Percentiles rank a stretch among this genome's conserved stretches.
Evolutionary conservation across 2,329 filamentous ascomycete genomes (phyloP).

Genomic region (Phaeosphaeriaceae sp.): DNA sequence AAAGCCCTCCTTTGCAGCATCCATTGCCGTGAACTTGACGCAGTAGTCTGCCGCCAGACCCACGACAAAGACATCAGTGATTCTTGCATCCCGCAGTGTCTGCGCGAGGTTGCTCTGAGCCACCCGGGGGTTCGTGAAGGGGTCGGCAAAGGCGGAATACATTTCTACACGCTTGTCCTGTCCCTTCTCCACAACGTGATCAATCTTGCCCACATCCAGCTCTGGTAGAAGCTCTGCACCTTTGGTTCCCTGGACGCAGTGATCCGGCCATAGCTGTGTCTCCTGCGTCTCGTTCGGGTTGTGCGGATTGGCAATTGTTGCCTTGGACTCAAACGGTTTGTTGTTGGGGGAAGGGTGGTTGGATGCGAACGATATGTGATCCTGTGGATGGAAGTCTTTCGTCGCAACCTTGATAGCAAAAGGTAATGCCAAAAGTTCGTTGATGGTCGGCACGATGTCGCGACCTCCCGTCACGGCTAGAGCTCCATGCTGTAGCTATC

Average conservation of each 20-base stretch:
- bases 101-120: slow-evolving; percentile 67
- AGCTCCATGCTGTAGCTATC: slow-evolving; percentile 70
- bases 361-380: slow-evolving; percentile 87
- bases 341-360: slow-evolving; percentile 73
- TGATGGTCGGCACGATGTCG: slow-evolving; percentile 73
- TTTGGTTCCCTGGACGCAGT: slow-evolving; percentile 79
- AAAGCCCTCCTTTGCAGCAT: slow-evolving; percentile 79
- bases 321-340: slow-evolving; percentile 69
- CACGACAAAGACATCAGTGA: slow-evolving; percentile 85
- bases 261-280: slow-evolving; percentile 83
- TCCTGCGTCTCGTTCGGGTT: slow-evolving; percentile 69
- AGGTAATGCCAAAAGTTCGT: slow-evolving; percentile 73
- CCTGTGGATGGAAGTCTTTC: slow-evolving; percentile 85
- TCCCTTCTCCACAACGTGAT: slow-evolving; percentile 79
- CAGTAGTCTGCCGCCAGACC: slow-evolving; percentile 91
- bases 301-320: slow-evolving; percentile 71
- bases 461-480: slow-evolving; percentile 81
- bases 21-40: slow-evolving; percentile 80
- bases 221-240: slow-evolving; percentile 79
- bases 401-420: slow-evolving; percentile 82
- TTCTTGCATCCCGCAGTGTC: slow-evolving; percentile 61
- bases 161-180: slow-evolving; percentile 79
- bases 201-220: slow-evolving; percentile 66
- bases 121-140: slow-evolving; percentile 69
- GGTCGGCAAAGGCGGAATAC: slow-evolving; percentile 90